Conservation (phyloP, 768 basidiomycete species). For the Russula abietina region DNA sequence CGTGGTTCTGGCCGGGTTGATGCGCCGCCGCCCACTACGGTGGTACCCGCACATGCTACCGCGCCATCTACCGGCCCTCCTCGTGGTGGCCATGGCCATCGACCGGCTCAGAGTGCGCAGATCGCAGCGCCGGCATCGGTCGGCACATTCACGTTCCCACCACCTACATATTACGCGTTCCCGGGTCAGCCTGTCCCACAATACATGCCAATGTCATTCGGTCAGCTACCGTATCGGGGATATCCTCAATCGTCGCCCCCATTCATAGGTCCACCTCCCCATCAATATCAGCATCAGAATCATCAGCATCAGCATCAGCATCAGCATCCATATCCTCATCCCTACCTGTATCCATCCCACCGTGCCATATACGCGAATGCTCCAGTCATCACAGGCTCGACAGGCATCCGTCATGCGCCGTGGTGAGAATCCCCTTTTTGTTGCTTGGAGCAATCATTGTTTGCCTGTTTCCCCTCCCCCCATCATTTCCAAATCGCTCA, state of each 20-base stretch:
- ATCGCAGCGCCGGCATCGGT: conserved; percentile 15
- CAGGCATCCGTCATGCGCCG: conserved; percentile 21
- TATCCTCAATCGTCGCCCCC: conserved; percentile 7
- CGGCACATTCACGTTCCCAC: conserved; percentile 25
- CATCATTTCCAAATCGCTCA: conserved; percentile 17
- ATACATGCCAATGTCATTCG: conserved; percentile 7
- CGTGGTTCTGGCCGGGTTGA: conserved; percentile 8
- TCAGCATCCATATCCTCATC: conserved; percentile 10
- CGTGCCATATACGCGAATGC: conserved; percentile 1
- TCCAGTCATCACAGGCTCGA: conserved; percentile 19
- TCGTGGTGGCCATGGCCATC: not conserved
- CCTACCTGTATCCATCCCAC: conserved; percentile 2
- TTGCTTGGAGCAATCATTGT: conserved; percentile 2
- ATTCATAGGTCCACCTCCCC: not conserved
- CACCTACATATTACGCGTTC: conserved; percentile 15
- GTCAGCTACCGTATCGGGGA: conserved; percentile 6
- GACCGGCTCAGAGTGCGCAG: conserved; percentile 9
- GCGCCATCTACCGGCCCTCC: not conserved
- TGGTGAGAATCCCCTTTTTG: conserved; percentile 8
- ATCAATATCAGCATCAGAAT: conserved; percentile 13
- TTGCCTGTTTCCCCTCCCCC: not conserved
- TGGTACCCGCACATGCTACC: not conserved
- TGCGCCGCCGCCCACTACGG: not conserved
- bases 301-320: not conserved
- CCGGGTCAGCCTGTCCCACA: not conserved